Evolutionary conservation across 2,329 filamentous ascomycete genomes (phyloP), one percentile per base, ranked within the genome.

Genomic region (Sclerotiophoma versabilis): DNA sequence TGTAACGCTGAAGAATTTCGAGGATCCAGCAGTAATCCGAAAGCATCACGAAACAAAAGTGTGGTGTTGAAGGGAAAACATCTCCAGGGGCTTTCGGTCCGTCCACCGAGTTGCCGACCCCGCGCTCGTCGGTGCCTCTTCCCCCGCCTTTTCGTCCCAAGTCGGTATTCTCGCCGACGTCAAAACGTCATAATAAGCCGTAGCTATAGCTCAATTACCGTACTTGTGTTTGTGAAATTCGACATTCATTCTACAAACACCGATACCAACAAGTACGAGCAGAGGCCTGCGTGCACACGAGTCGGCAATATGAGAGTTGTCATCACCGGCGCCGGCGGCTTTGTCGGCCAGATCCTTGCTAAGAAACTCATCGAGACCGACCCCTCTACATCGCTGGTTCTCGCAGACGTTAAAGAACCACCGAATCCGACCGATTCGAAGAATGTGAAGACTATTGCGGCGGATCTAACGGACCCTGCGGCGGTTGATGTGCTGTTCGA

Each of bases 311-410:
- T 70, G 66, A 72, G 65, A 54, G 79, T 88, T 33, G 81, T 88
- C 67, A 86, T 88, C 63, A 88, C 86, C 9, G 86, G 86, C 5
- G 85, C 81, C 7, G 83, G 83, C 37, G 86, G 86, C 54, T 88
- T 88, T 69, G 83, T 89, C 52, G 85, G 86, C 65, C 85, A 87
- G 69, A 79, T 83, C 37, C 79, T 88, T 20, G 80, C 84, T 2
- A 77, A 78, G 44, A 80, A 83, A 29, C 79, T 88, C 3, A 75
- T 88, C 26, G 75, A 80, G 15, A 76, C 78, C 54, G 57, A 60
- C 14, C 69, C 79, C 2, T 68, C 79, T 17, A 74, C 79, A 48
- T 74, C 76, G 36, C 72, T 88, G 44, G 79, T 81, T 41, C 75
- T 87, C 37, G 85, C 84, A 12, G 86, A 88, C 67, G 77, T 88